Percentiles rank a stretch among this genome's conserved stretches.
Evolutionary conservation across 2,329 filamentous ascomycete species (phyloP).

Genomic region (Exserohilum rostratum): DNA sequence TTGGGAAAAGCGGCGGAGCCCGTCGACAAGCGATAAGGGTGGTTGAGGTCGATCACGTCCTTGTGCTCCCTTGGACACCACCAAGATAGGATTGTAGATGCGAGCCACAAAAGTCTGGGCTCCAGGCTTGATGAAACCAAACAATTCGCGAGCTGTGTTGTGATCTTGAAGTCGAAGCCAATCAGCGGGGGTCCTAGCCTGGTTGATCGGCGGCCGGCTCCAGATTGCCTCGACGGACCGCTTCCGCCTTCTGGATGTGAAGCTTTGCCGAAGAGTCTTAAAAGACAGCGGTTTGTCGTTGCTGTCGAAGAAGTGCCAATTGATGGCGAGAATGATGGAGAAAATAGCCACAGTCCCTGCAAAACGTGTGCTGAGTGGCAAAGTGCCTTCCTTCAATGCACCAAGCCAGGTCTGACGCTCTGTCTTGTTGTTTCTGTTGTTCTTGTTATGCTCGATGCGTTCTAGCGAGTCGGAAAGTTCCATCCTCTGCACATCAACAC

Average conservation of each 20-base stretch:
- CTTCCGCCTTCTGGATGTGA: constrained; percentile 30
- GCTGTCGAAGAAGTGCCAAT: constrained; percentile 77
- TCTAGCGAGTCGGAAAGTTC: constrained; percentile 76
- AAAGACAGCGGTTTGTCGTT: constrained; percentile 50
- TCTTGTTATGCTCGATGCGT: constrained; percentile 42
- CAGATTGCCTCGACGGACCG: constrained; percentile 21
- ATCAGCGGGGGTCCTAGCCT: constrained; percentile 75
- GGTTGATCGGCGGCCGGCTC: constrained; percentile 67
- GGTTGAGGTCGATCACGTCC: constrained; percentile 61
- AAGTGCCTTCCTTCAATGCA: constrained; percentile 66
- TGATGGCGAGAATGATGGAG: constrained; percentile 73
- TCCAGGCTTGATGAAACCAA: constrained; percentile 74
- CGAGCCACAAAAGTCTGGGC: constrained; percentile 74
- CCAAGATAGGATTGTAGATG: constrained; percentile 76
- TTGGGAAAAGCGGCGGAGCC: constrained; percentile 54
- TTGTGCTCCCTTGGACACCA: constrained; percentile 72
- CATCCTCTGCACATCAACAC: constrained; percentile 76
- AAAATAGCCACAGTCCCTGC: constrained; percentile 76
- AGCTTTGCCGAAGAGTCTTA: constrained; percentile 24
- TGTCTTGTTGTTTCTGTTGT: constrained; percentile 56
- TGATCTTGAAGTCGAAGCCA: constrained; percentile 81
- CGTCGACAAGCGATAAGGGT: constrained; percentile 60
- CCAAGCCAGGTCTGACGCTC: constrained; percentile 63
- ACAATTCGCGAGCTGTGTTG: constrained; percentile 76
- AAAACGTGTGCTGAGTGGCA: constrained; percentile 73